phyloP scores from a whole-genome alignment of 23 red algal species.

The Gracilaria vermiculophylla region DNA sequence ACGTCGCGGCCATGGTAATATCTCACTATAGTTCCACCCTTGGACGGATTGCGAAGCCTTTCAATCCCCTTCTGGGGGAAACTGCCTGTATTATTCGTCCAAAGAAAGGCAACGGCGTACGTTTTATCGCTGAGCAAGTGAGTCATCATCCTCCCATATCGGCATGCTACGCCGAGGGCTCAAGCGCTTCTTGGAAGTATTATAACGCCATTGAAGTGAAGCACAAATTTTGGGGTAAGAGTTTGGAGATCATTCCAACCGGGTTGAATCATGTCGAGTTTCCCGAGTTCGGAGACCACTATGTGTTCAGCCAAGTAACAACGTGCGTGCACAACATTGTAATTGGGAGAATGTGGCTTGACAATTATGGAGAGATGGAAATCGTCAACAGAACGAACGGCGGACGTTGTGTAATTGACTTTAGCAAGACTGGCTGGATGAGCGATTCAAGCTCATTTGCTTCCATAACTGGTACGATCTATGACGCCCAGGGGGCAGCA shows the following conservation, averaged over 20 bases:
- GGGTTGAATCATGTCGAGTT: slow-evolving; percentile 89
- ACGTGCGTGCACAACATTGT: slow-evolving; percentile 99
- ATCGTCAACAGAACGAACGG: slow-evolving; percentile 81
- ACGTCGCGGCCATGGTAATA: slow-evolving; percentile 82
- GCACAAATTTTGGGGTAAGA: slow-evolving; percentile 99
- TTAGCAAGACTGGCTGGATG: slow-evolving; percentile 68
- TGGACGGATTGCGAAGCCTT: slow-evolving; percentile 88
- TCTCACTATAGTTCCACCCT: slow-evolving; percentile 90
- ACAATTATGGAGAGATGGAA: slow-evolving; percentile 97
- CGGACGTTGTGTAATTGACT: slow-evolving; percentile 46
- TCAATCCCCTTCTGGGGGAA: slow-evolving; percentile 94
- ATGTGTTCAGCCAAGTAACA: slow-evolving; percentile 80
- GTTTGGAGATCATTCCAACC: slow-evolving; percentile 89
- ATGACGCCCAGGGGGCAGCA: slow-evolving; percentile 46
- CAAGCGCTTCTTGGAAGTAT: slow-evolving; percentile 83
- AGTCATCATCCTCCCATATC: slow-evolving; percentile 92
- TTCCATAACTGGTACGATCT: slow-evolving; percentile 53
- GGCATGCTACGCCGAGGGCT: slow-evolving; percentile 82
- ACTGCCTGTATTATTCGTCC: slow-evolving; percentile 76
- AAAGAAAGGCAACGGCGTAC: slow-evolving; percentile 61
- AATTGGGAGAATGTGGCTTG: slow-evolving; percentile 93
- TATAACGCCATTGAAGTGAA: slow-evolving; percentile 78
- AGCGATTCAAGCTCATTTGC: slow-evolving; percentile 54
- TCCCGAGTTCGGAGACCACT: slow-evolving; percentile 83
- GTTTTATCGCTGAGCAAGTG: slow-evolving; percentile 92